These are phyloP conservation scores for Mycena galopus DNA, from an alignment of 768 basidiomycete species.

Conservation along the genomic window DNA sequence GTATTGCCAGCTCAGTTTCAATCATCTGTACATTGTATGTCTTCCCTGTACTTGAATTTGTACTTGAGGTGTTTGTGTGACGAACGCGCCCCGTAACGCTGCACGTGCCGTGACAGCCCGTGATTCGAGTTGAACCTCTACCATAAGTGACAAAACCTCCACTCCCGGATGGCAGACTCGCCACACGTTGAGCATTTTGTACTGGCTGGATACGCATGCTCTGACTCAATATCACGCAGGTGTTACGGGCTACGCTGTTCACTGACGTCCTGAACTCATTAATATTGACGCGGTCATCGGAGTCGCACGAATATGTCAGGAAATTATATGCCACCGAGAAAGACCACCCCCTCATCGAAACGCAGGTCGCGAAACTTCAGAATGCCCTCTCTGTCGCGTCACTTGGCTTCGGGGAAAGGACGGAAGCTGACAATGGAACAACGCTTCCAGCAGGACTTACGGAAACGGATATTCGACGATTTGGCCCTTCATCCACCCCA, in stretches of 20 bases:
- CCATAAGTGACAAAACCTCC: too few species aligned
- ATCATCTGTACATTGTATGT: neutral
- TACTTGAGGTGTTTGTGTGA: neutral
- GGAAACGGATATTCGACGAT: conserved; percentile 21
- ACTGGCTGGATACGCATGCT: neutral
- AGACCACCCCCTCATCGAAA: neutral
- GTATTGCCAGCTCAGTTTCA: neutral
- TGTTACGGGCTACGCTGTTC: neutral
- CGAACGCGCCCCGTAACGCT: neutral
- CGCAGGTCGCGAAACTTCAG: neutral
- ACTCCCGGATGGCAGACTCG: neutral
- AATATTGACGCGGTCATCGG: neutral
- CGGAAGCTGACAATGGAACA: neutral
- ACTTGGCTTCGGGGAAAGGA: neutral
- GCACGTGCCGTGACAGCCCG: conserved; percentile 5
- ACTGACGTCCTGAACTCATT: conserved; percentile 13
- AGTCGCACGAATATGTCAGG: conserved; percentile 19
- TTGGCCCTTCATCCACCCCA: neutral
- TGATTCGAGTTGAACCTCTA: too few species aligned
- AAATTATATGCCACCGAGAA: neutral
- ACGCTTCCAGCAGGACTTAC: neutral
- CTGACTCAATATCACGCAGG: neutral
- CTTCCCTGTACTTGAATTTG: neutral
- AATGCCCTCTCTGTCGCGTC: neutral
- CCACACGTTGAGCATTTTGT: neutral